These are phyloP conservation scores for Ceratocystis ficicola DNA, from an alignment of 2,329 filamentous ascomycete genomes.

Conservation along the genomic window DNA sequence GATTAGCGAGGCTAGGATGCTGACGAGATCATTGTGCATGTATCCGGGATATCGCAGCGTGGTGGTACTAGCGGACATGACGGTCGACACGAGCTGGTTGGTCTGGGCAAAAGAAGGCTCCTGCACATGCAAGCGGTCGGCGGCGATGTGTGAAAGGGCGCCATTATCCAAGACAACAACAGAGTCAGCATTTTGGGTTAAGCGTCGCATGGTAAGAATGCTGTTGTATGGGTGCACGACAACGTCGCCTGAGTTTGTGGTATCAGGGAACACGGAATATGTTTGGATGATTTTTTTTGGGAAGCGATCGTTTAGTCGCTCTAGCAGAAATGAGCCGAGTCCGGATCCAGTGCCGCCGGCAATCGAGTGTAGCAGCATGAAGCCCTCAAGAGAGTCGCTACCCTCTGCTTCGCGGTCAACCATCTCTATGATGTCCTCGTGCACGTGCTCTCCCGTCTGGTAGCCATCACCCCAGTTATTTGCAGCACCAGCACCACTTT, in stretches of 20 bases:
- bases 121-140: conserved; percentile 86
- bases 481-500: conserved; percentile 82
- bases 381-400: conserved; percentile 93
- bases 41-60: conserved; percentile 95
- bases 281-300: conserved; percentile 99
- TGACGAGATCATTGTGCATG: conserved; percentile 98
- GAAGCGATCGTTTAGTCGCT: conserved; percentile 91
- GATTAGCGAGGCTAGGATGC: conserved; percentile 89
- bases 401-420: conserved; percentile 97
- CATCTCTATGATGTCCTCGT: conserved; percentile 98
- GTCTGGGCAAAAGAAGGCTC: conserved; percentile 95
- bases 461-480: conserved; percentile 99
- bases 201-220: conserved; percentile 73
- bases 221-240: conserved; percentile 99
- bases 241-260: conserved; percentile 72
- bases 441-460: conserved; percentile 77
- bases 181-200: conserved; percentile 94
- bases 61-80: conserved; percentile 97
- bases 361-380: conserved; percentile 98
- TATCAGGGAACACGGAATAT: conserved; percentile 96
- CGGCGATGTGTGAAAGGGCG: conserved; percentile 82
- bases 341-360: conserved; percentile 93
- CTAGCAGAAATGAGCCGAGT: conserved; percentile 87
- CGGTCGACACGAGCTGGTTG: conserved; percentile 90
- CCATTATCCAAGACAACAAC: conserved; percentile 96